Evolutionary conservation across 768 basidiomycete genomes (phyloP).

Genomic region (Pulveroboletus frians): DNA sequence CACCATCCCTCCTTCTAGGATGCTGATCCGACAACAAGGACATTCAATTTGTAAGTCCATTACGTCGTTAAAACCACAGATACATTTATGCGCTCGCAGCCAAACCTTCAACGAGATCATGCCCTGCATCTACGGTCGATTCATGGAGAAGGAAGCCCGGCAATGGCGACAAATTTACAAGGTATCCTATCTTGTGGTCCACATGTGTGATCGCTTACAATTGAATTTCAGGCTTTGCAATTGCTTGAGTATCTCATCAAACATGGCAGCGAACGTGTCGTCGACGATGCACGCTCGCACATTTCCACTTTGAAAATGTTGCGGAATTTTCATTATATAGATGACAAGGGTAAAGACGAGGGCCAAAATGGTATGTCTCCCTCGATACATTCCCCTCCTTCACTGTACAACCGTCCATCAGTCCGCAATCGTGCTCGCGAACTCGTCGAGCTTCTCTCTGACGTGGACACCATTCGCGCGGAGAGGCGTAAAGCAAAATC

Average conservation of each 20-base stretch:
- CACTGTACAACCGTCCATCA: conserved; percentile 29
- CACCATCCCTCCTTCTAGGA: neutral
- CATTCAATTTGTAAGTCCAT: conserved; percentile 87
- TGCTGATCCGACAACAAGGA: conserved; percentile 46
- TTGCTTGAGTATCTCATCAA: conserved; percentile 94
- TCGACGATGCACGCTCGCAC: conserved; percentile 95
- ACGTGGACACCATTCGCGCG: conserved; percentile 82
- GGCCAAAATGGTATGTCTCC: conserved; percentile 80
- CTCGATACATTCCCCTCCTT: neutral
- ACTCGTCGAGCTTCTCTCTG: conserved; percentile 83
- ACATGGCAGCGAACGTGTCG: conserved; percentile 94
- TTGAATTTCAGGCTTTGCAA: conserved; percentile 65
- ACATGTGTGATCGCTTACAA: neutral
- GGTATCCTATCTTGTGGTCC: conserved; percentile 34
- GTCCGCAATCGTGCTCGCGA: conserved; percentile 94
- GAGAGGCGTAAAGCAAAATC: conserved; percentile 91
- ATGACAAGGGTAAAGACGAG: conserved; percentile 98
- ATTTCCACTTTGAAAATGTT: conserved; percentile 96
- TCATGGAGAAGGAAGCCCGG: conserved; percentile 97
- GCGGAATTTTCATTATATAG: conserved; percentile 95
- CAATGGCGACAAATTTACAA: conserved; percentile 99
- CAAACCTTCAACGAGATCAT: conserved; percentile 99
- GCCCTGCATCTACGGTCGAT: conserved; percentile 91
- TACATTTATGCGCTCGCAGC: conserved; percentile 38
- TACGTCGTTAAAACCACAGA: neutral